Evolutionary conservation across 345 rosid species (phyloP).

Genomic region (Eucalyptus polybractea): DNA sequence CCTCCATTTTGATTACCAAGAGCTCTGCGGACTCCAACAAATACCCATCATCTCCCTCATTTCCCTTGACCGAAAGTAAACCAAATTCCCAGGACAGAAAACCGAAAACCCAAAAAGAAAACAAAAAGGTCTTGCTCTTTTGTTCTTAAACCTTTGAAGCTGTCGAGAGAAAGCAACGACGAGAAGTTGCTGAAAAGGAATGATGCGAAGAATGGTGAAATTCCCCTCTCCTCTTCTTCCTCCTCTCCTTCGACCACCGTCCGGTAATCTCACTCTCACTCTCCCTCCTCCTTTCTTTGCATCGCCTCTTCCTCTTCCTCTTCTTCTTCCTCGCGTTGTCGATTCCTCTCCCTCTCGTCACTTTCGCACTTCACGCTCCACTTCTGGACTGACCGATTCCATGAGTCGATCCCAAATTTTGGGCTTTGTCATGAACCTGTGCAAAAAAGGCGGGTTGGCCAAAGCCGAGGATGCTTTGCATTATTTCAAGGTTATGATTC

Average conservation of each 20-base stretch:
- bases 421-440: accelerated
- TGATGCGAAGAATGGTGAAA: neutral
- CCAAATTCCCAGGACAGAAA: no score
- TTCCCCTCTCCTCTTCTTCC: neutral
- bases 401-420: neutral
- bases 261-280: neutral
- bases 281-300: neutral
- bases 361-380: neutral
- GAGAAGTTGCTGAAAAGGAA: neutral
- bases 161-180: no score
- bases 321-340: neutral
- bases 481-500: neutral
- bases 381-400: neutral
- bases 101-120: no score
- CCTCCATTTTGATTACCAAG: no score
- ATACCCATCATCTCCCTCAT: no score
- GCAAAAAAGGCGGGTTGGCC: neutral
- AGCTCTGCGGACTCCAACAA: no score
- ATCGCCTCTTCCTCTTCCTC: neutral
- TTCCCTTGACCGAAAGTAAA: no score
- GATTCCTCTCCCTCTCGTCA: neutral
- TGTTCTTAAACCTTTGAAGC: no score
- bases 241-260: neutral
- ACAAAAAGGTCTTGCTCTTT: no score
- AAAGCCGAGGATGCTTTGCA: neutral